Evolutionary conservation across 257 asterid species (phyloP), one percentile per base, ranked within the genome.

Genomic region (Galeopsis tetrahit): DNA sequence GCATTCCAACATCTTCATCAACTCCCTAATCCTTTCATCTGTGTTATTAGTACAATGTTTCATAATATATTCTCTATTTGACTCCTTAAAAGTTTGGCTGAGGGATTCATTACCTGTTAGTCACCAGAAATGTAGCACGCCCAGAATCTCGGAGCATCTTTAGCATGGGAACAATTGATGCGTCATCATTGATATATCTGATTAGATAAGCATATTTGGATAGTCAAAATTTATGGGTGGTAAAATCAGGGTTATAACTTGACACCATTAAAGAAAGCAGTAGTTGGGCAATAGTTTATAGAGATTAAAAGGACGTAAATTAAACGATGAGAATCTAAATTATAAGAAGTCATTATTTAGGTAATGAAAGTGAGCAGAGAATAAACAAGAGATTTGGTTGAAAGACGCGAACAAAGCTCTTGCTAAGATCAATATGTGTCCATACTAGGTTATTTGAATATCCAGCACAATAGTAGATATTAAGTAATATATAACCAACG

Each of bases 111-210:
- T 76, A 95, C 99, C 99, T 95, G 94, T 95, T 95, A 48, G 99
- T 95, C 76, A 92, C 99, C 83, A 95, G 84, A 85, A 95, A 95
- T 39, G 92, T 89, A 69, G 93, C 91, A 59, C 99, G 96, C 4
- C 98, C 97, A 53, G 98, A 92, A 70, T 95, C 96, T 86, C 90
- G 80, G 44, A 95, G 90, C 98, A 95, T 92, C 90, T 88, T 83
- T 53, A 95, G 86, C 99, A 95, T 87, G 57, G 99, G 99, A 81
- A 92, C 83, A 63, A 95, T 92, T 32, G 94, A 79, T 53, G 81
- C 40, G 75, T 95, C 91, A 78, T 87, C 97, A 42, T 85, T 92
- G 84, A 95, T 92, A 73, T 95, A 95, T 78, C 99, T 95, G 86
- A 71, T 55, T 64, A 72, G 68, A 72, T 63, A 52, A 69, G 82